A percentile compares a stretch with the other conserved stretches of the same genome.
Evolutionary conservation across 139 green algal species (phyloP).

Genomic region (Yamagishiella unicocca): DNA sequence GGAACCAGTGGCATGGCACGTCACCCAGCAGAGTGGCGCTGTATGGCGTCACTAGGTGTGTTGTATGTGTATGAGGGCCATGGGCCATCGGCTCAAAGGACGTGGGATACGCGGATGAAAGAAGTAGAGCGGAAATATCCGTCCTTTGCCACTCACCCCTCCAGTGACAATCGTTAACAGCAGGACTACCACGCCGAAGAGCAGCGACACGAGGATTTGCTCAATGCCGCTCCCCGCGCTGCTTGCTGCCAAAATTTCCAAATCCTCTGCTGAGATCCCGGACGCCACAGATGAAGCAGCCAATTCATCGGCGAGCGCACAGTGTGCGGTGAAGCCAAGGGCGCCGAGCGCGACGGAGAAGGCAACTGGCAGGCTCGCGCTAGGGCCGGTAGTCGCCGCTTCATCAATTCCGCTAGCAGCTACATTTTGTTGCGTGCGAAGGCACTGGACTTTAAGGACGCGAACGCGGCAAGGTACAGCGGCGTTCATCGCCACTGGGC

Average conservation of each 20-base stretch:
- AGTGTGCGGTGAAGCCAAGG: background rate
- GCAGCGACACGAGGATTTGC: slow-evolving; percentile 27
- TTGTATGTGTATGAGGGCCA: background rate
- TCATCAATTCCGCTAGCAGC: too few relatives aligned
- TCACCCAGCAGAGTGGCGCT: background rate
- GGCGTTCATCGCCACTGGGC: background rate
- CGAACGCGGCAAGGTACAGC: background rate
- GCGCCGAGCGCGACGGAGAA: background rate
- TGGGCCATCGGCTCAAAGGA: background rate
- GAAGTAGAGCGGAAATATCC: too few relatives aligned
- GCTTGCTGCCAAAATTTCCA: background rate
- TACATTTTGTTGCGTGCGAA: background rate
- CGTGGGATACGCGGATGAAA: background rate
- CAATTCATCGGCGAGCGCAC: slow-evolving; percentile 6
- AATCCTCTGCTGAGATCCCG: background rate
- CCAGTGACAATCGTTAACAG: slow-evolving; percentile 46
- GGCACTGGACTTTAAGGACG: background rate
- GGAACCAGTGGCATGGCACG: background rate
- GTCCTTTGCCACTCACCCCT: slow-evolving; percentile 52
- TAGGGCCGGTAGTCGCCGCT: background rate
- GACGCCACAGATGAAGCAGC: background rate
- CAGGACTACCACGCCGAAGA: slow-evolving; percentile 37
- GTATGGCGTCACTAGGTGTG: background rate
- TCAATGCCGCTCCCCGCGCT: background rate
- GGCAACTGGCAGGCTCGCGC: background rate